phyloP scores from a whole-genome alignment of 805 yeast species.

The Barnettozyma populi region DNA sequence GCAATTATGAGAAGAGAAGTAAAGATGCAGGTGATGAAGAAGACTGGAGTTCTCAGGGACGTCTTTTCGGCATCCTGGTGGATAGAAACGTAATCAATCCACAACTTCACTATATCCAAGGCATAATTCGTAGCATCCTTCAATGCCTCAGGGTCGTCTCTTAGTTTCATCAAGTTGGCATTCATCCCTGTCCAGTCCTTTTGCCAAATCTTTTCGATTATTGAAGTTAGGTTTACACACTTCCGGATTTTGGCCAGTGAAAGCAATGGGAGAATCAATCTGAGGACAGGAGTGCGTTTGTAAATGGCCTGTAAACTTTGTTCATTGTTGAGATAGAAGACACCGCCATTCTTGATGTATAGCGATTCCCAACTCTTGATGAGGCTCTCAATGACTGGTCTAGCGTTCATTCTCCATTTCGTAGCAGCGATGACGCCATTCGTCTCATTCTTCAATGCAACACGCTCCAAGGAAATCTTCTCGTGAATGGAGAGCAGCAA shows the following conservation, averaged over 20 bases:
- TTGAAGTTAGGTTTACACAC: slow-evolving; percentile 55
- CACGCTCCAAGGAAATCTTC: slow-evolving; percentile 49
- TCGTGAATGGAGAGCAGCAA: slow-evolving; percentile 65
- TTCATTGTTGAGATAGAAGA: slow-evolving; percentile 47
- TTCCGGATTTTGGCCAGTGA: slow-evolving; percentile 64
- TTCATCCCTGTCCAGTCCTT: slow-evolving; percentile 71
- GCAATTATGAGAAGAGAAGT: slow-evolving; percentile 57
- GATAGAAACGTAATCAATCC: slow-evolving; percentile 69
- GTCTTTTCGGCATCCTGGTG: slow-evolving; percentile 61
- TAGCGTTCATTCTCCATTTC: slow-evolving; percentile 59
- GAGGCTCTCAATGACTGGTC: slow-evolving; percentile 53
- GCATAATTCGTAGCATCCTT: slow-evolving; percentile 58
- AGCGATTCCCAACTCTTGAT: slow-evolving; percentile 64
- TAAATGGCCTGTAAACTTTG: slow-evolving; percentile 38
- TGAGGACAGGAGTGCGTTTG: slow-evolving; percentile 49
- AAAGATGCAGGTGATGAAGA: slow-evolving; percentile 66
- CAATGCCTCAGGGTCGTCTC: slow-evolving; percentile 54
- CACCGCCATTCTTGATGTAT: slow-evolving; percentile 60
- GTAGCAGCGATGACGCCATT: slow-evolving; percentile 43
- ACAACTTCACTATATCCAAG: slow-evolving; percentile 53
- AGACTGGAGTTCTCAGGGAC: slow-evolving; percentile 69
- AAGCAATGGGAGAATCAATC: slow-evolving; percentile 60
- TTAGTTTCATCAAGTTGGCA: slow-evolving; percentile 38
- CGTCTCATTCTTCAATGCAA: slow-evolving; percentile 30
- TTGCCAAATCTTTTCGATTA: slow-evolving; percentile 53